Evolutionary conservation across 768 basidiomycete species (phyloP), one percentile per base, ranked within the genome.

Genomic region (Dentipellis fragilis): DNA sequence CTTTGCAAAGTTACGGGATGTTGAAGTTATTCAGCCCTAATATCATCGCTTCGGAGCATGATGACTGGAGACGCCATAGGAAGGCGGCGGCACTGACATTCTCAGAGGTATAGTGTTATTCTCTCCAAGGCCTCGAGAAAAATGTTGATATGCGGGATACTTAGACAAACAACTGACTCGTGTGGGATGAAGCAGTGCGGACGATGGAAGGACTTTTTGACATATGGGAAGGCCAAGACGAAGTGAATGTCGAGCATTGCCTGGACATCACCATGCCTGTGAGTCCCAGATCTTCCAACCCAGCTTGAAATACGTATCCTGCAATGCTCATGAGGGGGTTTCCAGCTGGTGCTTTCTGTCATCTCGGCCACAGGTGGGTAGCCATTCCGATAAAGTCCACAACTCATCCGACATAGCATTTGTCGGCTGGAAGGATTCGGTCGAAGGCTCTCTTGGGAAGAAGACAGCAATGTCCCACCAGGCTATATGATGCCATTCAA

Each of bases 41-140:
- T 59, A 80, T 86, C 49, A 74, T 87, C 17, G 76, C 74, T 1
- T 79, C 80, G 0, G 84, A 86, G 60, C 80, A 78, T 17, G 77
- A 80, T 3, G 73, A 79, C 55, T 87, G 84, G 84, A 83, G 83
- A 64, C 75, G 75, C 34, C 82, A 82, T 58, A 68, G 83, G 49
- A 82, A 80, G 64, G 76, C 85, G 42, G 69, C 77, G 14, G 81
- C 80, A 1, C 81, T 83, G n/a, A 77, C 81, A 0, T 86, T 85
- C 64, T 80, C 80, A 4, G 82, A 84, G 64, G 81, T 81, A 54
- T n/a, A n/a, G n/a, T n/a, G n/a, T n/a, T n/a, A n/a, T n/a, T n/a
- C n/a, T n/a, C n/a, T n/a, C n/a, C 35, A 10, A 36, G 21, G 45
- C 51, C n/a, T n/a, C n/a, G n/a, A 16, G 2, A n/a, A 11, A n/a